phyloP scores from a whole-genome alignment of 2,329 filamentous ascomycete species.

The Pseudogymnoascus verrucosus region DNA sequence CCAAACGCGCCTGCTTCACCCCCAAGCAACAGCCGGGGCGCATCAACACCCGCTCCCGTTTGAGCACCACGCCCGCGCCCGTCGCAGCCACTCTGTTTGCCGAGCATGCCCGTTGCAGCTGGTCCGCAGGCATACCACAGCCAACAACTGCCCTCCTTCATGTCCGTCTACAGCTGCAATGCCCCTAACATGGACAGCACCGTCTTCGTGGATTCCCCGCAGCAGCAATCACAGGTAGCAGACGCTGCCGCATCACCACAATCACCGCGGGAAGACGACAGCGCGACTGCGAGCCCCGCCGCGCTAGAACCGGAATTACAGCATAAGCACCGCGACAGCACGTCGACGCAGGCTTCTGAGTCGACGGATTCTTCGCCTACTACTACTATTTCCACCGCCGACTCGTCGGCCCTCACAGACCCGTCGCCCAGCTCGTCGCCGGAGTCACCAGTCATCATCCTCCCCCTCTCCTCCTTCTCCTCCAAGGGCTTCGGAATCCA shows the following conservation, averaged over 20 bases:
- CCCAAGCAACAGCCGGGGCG: neutral
- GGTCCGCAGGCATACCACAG: constrained; percentile 56
- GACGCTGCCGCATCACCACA: constrained; percentile 12
- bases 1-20: neutral
- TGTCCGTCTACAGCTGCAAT: constrained; percentile 60
- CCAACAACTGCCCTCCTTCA: constrained; percentile 67
- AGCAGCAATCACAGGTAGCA: neutral
- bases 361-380: constrained; percentile 94
- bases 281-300: constrained; percentile 9
- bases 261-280: constrained; percentile 8
- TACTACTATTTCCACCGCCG: constrained; percentile 85
- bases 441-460: constrained; percentile 73
- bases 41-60: neutral
- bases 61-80: neutral
- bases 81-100: constrained; percentile 27
- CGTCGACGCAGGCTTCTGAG: constrained; percentile 69
- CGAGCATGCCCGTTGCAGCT: constrained; percentile 54
- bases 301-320: constrained; percentile 18
- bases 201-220: neutral
- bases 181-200: constrained; percentile 29
- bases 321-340: constrained; percentile 68
- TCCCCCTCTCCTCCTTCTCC: constrained; percentile 62
- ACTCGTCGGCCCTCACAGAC: constrained; percentile 83
- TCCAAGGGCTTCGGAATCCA: constrained; percentile 44
- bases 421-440: constrained; percentile 87